Evolutionary conservation across 73 alveolate species (phyloP).

Genomic region (Tetrahymena thermophila): DNA sequence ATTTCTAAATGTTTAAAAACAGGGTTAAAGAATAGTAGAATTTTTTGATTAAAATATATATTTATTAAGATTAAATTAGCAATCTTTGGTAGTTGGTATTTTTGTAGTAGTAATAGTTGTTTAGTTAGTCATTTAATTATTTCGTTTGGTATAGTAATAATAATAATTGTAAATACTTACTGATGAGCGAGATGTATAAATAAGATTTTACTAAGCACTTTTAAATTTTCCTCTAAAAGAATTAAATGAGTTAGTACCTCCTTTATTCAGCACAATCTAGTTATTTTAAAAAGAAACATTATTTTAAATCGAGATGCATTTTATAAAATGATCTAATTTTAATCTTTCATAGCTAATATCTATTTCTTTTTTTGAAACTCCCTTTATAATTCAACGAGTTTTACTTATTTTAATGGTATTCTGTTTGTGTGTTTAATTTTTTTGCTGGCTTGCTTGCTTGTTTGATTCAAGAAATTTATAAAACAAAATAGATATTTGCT

Average conservation of each 20-base stretch:
- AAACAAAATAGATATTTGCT: not conserved
- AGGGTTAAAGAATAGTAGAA: not conserved
- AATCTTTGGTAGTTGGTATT: no score
- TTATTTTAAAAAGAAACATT: not conserved
- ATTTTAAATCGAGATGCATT: not conserved
- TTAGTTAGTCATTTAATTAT: no score
- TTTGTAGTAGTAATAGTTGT: no score
- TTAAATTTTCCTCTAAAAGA: not conserved
- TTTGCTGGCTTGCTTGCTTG: not conserved
- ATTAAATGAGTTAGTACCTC: not conserved
- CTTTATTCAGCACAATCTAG: not conserved
- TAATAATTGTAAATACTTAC: not conserved
- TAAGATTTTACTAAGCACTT: not conserved
- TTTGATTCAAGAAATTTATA: no score
- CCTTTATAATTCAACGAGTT: not conserved
- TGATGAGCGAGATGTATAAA: not conserved
- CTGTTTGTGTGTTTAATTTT: not conserved
- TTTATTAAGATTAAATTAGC: no score
- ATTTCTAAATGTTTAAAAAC: not conserved
- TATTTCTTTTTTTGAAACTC: not conserved
- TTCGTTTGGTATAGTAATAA: not conserved
- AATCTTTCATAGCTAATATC: not conserved
- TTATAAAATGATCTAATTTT: not conserved
- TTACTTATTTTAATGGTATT: not conserved
- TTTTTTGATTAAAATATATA: no score